A percentile compares a stretch with the other conserved stretches of the same genome.
Conservation (phyloP, 345 rosid genomes). For the Brassica juncea region DNA sequence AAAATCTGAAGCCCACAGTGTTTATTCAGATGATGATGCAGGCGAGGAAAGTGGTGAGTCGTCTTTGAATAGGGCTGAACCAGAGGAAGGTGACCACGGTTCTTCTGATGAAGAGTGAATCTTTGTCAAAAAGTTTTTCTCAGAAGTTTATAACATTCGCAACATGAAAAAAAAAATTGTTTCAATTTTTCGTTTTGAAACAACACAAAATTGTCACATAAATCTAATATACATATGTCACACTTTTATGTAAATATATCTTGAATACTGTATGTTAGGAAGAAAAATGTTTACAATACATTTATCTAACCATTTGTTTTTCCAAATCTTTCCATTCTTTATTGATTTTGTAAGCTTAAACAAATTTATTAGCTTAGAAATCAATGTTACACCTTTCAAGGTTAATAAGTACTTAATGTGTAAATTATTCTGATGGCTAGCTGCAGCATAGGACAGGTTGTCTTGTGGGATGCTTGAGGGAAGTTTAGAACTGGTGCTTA, state of each 20-base stretch:
- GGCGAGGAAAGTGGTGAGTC: conserved; percentile 9
- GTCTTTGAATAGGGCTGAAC: conserved; percentile 10
- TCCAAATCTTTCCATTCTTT: background rate
- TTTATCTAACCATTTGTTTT: background rate
- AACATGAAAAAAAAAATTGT: background rate
- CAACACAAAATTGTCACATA: conserved; percentile 13
- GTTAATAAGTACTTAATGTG: background rate
- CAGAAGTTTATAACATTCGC: conserved; percentile 10
- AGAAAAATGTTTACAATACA: conserved; percentile 3
- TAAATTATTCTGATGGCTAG: background rate
- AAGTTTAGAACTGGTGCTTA: conserved; percentile 76
- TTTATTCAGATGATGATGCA: conserved; percentile 26
- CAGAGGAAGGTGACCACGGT: conserved; percentile 26
- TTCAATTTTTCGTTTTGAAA: conserved; percentile 14
- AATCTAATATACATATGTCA: conserved; percentile 32
- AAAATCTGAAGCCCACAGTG: conserved; percentile 27
- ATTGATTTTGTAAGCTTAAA: background rate
- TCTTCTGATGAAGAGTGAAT: conserved; percentile 28
- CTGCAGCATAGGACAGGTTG: conserved; percentile 86
- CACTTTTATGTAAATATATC: conserved; percentile 22
- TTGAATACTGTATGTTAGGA: conserved; percentile 19
- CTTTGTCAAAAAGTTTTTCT: background rate
- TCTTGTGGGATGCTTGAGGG: conserved; percentile 81
- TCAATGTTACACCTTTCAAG: background rate
- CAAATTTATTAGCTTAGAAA: background rate